Base-by-base conservation (phyloP, 169 alveolate genomes). In the Theileria sp. region DNA sequence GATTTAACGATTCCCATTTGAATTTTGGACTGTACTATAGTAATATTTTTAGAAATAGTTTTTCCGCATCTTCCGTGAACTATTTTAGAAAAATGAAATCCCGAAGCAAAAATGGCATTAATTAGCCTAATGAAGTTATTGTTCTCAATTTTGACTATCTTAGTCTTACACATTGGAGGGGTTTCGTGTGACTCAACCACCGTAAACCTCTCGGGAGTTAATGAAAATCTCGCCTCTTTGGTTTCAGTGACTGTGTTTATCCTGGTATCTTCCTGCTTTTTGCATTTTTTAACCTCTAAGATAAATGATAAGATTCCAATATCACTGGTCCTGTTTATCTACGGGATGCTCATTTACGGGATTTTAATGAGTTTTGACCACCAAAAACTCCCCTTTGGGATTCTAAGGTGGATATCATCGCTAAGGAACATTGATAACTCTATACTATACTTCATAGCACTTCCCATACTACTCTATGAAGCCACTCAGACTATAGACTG, bases 401-500 rank as follows among this genome's bases (percentile, higher is more conserved):
- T 88, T 58, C 72, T 82, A 30, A 69, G 54, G 36, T 80, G 92
- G 49, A 69, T 88, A 19, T 71, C 83, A 25, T 72, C 73, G 34
- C 82, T 92, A 25, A 65, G 95, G 26, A 68, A 72, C 38, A 88
- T 91, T n/a, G 95, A 91, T 61, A 82, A 88, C 21, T 91, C 94
- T 0, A 90, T 93, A 60, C 90, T 94, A 36, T 94, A 94, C 78
- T 93, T 79, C 69, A 81, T 92, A 17, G 84, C 92, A 58, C 81
- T 94, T 64, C 97, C 97, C 17, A 94, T 93, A 23, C 85, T 94
- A 58, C 86, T 94, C 56, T 94, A 94, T 70, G 97, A 94, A 79
- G 96, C 96, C 25, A 93, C 96, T 2, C 96, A 93, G 70, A 92
- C 90, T 51, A 92, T 94, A 61, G 89, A 94, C 84, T 94, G 95